Evolutionary conservation across 495 filamentous ascomycete species (phyloP), one percentile per base, ranked within the genome.

Genomic region (Acidiella bohemica): DNA sequence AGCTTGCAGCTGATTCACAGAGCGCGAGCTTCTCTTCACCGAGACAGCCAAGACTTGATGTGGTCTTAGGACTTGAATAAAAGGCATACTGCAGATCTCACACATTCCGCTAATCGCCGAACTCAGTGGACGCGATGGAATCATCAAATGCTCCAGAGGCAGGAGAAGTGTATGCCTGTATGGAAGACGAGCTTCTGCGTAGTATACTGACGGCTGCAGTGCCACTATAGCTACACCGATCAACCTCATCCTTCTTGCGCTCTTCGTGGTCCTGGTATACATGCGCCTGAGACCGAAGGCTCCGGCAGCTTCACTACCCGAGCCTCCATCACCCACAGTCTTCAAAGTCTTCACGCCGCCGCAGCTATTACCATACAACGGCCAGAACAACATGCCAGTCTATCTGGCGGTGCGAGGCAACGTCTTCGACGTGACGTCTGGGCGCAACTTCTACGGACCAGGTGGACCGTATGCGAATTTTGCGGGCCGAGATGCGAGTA

Each of bases 401-500:
- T 90, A 81, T 58, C 68, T 95, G 16, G 81, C 84, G 12, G 84
- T 93, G 16, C 76, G 82, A 3, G 84, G 86, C 27, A 70, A 70
- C 5, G 78, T 95, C 47, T 95, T 92, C 61, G 87, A 95, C 53
- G 86, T 93, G 13, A 74, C 76, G 0, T 66, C 78, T 3, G 87
- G 87, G 23, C 71, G 75, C 53, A 84, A 85, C 60, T 95, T 94
- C 62, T 95, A 95, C 57, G 87, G 87, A 20, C 87, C 87, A 32
- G 84, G 84, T 25, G 87, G 87, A 1, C 84, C 84, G 4, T 95
- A 95, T 59, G 78, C 77, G 57, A 94, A 93, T 63, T 95, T 95
- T 48, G 87, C 87, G 0, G 87, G 87, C 7, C 73, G 84, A n/a
- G 87, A 95, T 53, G 90, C 90, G n/a, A 83, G 73, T 40, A 71